Percentiles rank a stretch among this genome's conserved stretches.
These are phyloP conservation scores for Blastomyces percursus DNA, from an alignment of 2,329 filamentous ascomycete species.

Conservation along the genomic window DNA sequence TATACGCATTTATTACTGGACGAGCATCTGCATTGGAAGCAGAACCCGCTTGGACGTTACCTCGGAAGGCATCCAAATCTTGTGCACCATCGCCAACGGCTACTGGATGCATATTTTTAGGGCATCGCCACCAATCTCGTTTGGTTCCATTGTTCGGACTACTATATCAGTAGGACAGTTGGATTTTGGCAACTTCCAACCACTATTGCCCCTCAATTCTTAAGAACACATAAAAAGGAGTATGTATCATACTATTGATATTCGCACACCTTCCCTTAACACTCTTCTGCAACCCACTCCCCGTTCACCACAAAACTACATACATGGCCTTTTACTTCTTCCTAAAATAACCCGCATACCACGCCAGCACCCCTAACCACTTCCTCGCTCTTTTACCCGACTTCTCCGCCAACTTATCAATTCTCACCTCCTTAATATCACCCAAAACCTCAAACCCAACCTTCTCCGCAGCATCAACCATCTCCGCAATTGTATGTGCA, in stretches of 20 bases:
- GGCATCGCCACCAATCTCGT: constrained; percentile 5
- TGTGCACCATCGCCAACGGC: constrained; percentile 51
- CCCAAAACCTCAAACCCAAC: constrained; percentile 38
- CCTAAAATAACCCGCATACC: constrained; percentile 43
- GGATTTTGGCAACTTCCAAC: not conserved
- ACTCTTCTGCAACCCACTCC: not conserved
- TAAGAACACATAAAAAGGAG: not conserved
- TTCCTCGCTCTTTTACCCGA: constrained; percentile 53
- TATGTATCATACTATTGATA: not conserved
- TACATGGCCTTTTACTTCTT: constrained; percentile 14
- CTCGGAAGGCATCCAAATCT: constrained; percentile 51
- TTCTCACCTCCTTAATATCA: constrained; percentile 34
- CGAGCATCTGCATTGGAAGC: constrained; percentile 51
- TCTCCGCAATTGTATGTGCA: constrained; percentile 43
- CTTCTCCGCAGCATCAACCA: constrained; percentile 36
- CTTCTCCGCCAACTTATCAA: constrained; percentile 46
- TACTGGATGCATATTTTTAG: constrained; percentile 43
- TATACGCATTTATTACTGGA: constrained; percentile 76
- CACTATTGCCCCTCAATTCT: not conserved
- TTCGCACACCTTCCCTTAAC: not conserved
- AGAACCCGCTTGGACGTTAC: constrained; percentile 47
- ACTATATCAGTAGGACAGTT: not conserved
- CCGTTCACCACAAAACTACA: constrained; percentile 3
- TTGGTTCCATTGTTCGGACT: not conserved
- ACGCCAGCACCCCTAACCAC: constrained; percentile 49